Conservation (phyloP, 192 early-diverging fungal genomes). For the Ramicandelaber brevisporus region DNA sequence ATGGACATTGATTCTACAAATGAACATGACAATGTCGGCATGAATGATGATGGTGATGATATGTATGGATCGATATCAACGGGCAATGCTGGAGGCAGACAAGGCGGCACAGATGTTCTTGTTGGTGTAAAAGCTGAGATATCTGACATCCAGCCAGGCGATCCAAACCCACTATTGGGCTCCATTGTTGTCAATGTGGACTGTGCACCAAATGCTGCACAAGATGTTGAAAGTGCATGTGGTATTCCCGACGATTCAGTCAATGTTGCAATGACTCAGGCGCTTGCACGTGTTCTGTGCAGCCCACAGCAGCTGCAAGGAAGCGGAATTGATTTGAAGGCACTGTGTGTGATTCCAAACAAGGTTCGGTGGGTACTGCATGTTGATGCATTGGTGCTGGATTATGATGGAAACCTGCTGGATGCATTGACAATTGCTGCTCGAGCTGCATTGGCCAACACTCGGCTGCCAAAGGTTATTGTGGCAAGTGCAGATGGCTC, state of each 20-base stretch:
- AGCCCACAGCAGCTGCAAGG: too few relatives aligned
- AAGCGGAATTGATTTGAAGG: constrained; percentile 62
- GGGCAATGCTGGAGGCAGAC: constrained; percentile 20
- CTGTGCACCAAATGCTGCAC: constrained; percentile 67
- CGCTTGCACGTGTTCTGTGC: constrained; percentile 54
- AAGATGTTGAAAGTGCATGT: constrained; percentile 57
- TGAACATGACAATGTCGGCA: too few relatives aligned
- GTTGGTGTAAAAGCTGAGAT: constrained; percentile 91
- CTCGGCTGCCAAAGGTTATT: constrained; percentile 56
- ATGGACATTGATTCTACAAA: too few relatives aligned
- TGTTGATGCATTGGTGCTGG: constrained; percentile 75
- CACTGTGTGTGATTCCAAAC: constrained; percentile 76
- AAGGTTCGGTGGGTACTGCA: constrained; percentile 77
- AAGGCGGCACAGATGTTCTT: constrained; percentile 66
- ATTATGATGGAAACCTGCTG: constrained; percentile 63
- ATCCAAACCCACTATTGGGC: constrained; percentile 30
- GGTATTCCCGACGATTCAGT: constrained; percentile 55
- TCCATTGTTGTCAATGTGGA: constrained; percentile 72
- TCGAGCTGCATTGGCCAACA: constrained; percentile 71
- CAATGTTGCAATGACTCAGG: constrained; percentile 63
- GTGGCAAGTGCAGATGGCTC: constrained; percentile 62
- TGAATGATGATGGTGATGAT: too few relatives aligned
- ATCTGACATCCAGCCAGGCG: constrained; percentile 25
- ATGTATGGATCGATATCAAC: too few relatives aligned
- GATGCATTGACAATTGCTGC: constrained; percentile 70